Evolutionary conservation across 2,329 filamentous ascomycete species (phyloP), one percentile per base, ranked within the genome.

Genomic region (Xylaria arbuscula): DNA sequence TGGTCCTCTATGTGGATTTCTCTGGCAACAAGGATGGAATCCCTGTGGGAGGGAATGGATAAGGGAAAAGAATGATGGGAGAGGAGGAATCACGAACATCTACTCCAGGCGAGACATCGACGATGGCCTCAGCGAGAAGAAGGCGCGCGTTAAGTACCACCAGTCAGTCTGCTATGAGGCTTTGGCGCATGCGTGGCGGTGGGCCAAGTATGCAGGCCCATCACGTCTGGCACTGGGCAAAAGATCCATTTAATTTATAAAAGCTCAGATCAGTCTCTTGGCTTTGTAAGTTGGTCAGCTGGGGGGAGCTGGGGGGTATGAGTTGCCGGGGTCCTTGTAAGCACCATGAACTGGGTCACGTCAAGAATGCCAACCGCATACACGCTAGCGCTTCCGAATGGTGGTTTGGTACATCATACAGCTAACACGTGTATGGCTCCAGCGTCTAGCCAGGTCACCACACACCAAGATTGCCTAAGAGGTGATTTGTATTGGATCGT

Each of bases 91-190:
- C 57, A 70, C 64, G 51, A 68, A 71, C 68, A 64, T 66, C 57
- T 64, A 50, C 32, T 60, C 48, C 55, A 64, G 66, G 56, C 71
- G 62, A 67, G 42, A 68, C 42, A 32, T 48, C 56, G 59, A 56
- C 50, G 68, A 69, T 53, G 62, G 57, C 59, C 58, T 67, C 62
- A 63, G 64, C 45, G 57, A 67, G 70, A 71, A 61, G 64, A 56
- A 64, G 56, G 56, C 66, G 51, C 66, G 51, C 57, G 67, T 68
- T 69, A 73, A 77, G 77, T 77, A 77, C 72, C 74, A 76, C 75
- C 75, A 78, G 71, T 75, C 73, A 74, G 74, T 76, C 71, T 67
- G 73, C 71, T 51, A 73, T 76, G 76, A 78, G 76, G 76, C 76
- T 78, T 76, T 74, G 71, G 74, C 66, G 64, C 72, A 74, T 76